These are phyloP conservation scores for Arthrobotrys entomopaga DNA, from an alignment of 2,329 filamentous ascomycete species.

Conservation along the genomic window DNA sequence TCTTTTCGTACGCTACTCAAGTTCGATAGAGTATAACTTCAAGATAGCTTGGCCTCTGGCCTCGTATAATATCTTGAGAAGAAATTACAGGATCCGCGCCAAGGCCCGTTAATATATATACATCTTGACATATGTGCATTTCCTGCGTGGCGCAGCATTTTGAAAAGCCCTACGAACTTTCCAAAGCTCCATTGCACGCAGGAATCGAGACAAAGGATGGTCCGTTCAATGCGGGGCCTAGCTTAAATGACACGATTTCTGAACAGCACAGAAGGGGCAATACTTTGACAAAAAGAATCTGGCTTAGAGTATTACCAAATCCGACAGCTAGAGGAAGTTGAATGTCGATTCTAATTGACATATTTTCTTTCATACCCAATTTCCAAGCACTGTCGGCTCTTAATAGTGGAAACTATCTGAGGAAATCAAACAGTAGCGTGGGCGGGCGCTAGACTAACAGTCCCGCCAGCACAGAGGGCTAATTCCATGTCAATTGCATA, in stretches of 20 bases:
- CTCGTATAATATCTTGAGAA: no score
- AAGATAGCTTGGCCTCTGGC: no score
- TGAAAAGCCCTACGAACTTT: background rate
- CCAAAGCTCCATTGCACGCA: background rate
- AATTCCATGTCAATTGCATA: no score
- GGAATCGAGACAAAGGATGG: background rate
- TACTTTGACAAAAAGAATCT: background rate
- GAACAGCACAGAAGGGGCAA: background rate
- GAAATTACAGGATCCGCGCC: no score
- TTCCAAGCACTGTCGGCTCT: conserved; percentile 9
- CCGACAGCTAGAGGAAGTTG: background rate
- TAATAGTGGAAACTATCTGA: background rate
- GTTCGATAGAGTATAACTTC: no score
- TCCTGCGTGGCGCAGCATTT: no score
- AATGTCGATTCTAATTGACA: background rate
- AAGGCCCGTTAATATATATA: no score
- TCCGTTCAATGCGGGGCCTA: background rate
- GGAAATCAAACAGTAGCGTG: no score
- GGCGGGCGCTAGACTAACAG: no score
- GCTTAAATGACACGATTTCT: background rate
- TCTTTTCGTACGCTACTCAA: no score
- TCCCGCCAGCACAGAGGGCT: no score
- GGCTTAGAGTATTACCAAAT: background rate
- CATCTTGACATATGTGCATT: no score
- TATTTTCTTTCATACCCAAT: background rate